These are phyloP conservation scores for Typha latifolia DNA, from an alignment of 176 grass and related monocot genomes.

Conservation along the genomic window DNA sequence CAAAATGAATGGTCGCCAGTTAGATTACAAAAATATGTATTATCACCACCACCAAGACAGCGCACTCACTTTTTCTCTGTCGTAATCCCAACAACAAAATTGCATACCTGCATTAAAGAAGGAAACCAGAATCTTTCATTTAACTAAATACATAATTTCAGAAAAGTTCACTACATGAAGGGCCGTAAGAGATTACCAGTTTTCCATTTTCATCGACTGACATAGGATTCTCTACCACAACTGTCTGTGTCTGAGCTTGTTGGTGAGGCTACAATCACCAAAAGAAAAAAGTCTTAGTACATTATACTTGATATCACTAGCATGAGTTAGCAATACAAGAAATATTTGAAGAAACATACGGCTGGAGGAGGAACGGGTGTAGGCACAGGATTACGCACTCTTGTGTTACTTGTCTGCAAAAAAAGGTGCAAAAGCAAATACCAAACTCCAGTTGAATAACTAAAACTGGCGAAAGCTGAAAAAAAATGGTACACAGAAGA, in stretches of 20 bases:
- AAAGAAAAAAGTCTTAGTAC: conserved; percentile 16
- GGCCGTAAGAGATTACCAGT: conserved; percentile 17
- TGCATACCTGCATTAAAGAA: no score
- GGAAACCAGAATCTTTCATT: no score
- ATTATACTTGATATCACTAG: conserved; percentile 9
- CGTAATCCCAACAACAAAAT: no score
- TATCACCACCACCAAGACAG: no score
- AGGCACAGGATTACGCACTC: background rate
- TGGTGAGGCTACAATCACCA: conserved; percentile 9
- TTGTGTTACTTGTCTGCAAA: conserved; percentile 7
- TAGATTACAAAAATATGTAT: no score
- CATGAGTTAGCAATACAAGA: background rate
- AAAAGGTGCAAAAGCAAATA: background rate
- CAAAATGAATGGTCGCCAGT: no score
- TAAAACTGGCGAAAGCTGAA: background rate
- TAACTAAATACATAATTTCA: no score
- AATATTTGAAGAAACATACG: conserved; percentile 9
- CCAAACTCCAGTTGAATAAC: background rate
- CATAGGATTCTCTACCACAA: conserved; percentile 51
- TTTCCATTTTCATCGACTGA: conserved; percentile 49
- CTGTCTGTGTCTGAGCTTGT: conserved; percentile 40
- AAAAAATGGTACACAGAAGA: background rate
- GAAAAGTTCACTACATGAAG: background rate
- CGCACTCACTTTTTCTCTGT: no score
- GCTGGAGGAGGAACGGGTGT: background rate